Base-by-base conservation (phyloP, 148 eudicot genomes). In the Cornus controversa region DNA sequence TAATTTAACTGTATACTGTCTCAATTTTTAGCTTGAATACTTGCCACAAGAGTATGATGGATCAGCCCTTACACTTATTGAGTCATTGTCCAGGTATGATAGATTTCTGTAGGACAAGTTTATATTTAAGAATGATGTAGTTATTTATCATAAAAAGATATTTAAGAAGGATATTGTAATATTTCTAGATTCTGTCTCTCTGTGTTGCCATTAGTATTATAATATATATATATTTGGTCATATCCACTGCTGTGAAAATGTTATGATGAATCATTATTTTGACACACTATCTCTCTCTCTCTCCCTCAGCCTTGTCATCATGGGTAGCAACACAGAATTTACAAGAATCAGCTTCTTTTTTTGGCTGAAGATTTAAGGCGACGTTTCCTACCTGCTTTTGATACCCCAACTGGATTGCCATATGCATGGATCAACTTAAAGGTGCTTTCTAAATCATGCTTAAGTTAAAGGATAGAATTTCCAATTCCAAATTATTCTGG, bases 361-460 rank as follows among this genome's bases (percentile, higher is more conserved):
- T 85, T 93, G 29, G 99, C 99, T 80, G 86, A 95, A 84, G 93
- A 95, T 84, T 82, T 95, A 86, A 97, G 97, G 79, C 84, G 26
- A 57, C 96, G 99, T 68, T 85, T 95, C 78, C 83, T 95, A 76
- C 94, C 92, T 69, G 99, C 99, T 70, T 95, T 91, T 83, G 84
- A 84, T 80, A 91, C 97, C 67, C 96, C 94, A 62, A 93, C 99
- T 57, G 97, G 97, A 71, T 77, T 95, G 82, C 99, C 99, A 66
- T 95, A 93, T 86, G 99, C 99, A 81, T 95, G 99, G 99, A 89
- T 95, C 85, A 95, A 95, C 83, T 85, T 95, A 71, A 95, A 93
- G 99, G 99, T 95, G 90, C 79, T 79, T 34, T 78, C 63, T 13
- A 23, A 3, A 45, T 50, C 37, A 47, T 50, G 71, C 75, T 24